Evolutionary conservation across 768 basidiomycete species (phyloP).

Genomic region (Termitomyces sp.): DNA sequence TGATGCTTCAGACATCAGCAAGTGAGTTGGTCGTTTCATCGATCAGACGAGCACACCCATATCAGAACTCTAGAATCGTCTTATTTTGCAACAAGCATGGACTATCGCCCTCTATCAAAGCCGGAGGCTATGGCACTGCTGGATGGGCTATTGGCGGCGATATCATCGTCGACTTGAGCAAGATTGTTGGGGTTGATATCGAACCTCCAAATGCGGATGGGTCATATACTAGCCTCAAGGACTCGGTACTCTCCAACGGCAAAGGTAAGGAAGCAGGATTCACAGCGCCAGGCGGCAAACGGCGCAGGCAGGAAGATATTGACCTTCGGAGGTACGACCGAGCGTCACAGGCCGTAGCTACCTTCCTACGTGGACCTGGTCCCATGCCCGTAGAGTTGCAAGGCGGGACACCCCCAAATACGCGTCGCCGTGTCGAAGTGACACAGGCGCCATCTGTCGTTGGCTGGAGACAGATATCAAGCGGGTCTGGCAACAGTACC

Average conservation of each 20-base stretch:
- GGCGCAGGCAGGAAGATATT: slow-evolving; percentile 52
- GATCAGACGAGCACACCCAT: background rate
- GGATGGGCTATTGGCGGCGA: slow-evolving; percentile 89
- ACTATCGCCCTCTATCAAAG: slow-evolving; percentile 76
- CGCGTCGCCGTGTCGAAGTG: slow-evolving; percentile 30
- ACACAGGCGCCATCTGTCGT: background rate
- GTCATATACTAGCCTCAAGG: slow-evolving; percentile 55
- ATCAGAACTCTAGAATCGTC: slow-evolving; percentile 42
- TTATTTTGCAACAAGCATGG: slow-evolving; percentile 67
- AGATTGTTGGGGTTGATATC: slow-evolving; percentile 62
- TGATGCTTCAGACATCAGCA: slow-evolving; percentile 79
- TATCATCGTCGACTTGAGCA: slow-evolving; percentile 75
- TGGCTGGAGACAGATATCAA: slow-evolving; percentile 9
- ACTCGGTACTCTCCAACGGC: slow-evolving; percentile 44
- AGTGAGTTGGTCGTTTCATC: slow-evolving; percentile 37
- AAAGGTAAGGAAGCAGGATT: slow-evolving; percentile 46
- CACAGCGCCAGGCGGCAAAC: slow-evolving; percentile 33
- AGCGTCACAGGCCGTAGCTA: slow-evolving; percentile 50
- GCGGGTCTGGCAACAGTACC: slow-evolving; percentile 10
- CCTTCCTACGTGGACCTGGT: slow-evolving; percentile 39
- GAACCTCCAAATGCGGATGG: slow-evolving; percentile 51
- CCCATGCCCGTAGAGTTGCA: slow-evolving; percentile 17
- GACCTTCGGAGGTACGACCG: slow-evolving; percentile 45
- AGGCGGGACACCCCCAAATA: slow-evolving; percentile 28
- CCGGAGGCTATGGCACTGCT: slow-evolving; percentile 88